Evolutionary conservation across 1,284 basidiomycete species (phyloP).

Genomic region (Cutaneotrichosporon cavernicola): DNA sequence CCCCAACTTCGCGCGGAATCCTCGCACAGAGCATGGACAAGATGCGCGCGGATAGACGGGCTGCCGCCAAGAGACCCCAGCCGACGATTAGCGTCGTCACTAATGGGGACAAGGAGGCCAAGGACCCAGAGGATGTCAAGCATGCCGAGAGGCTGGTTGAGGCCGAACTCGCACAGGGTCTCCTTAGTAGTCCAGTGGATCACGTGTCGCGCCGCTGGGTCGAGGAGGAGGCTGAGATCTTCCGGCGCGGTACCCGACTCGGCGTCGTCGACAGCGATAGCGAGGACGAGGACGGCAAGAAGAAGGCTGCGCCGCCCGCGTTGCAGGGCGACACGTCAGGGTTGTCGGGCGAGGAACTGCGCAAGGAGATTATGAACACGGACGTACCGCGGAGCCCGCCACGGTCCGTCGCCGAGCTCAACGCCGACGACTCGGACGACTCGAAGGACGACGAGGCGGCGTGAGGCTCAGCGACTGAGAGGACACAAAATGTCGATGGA

Average conservation of each 20-base stretch:
- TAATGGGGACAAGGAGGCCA: background rate
- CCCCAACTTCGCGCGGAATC: slow-evolving; percentile 3
- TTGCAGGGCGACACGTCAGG: slow-evolving; percentile 1
- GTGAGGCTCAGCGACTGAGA: background rate
- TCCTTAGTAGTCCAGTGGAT: slow-evolving; percentile 31
- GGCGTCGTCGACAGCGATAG: slow-evolving; percentile 66
- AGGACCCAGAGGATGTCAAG: slow-evolving; percentile 1
- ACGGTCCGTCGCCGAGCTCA: slow-evolving; percentile 29
- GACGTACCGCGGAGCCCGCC: slow-evolving; percentile 48
- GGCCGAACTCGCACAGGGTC: slow-evolving; percentile 19
- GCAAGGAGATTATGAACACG: slow-evolving; percentile 46
- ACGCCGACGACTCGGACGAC: slow-evolving; percentile 1
- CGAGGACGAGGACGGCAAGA: slow-evolving; percentile 60
- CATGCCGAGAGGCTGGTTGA: slow-evolving; percentile 22
- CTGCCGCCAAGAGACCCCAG: background rate
- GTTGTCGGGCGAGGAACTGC: slow-evolving; percentile 22
- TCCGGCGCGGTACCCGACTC: slow-evolving; percentile 79
- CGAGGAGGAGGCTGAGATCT: slow-evolving; percentile 86
- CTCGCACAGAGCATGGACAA: slow-evolving; percentile 10
- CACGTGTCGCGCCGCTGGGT: slow-evolving; percentile 67
- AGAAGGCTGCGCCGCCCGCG: background rate
- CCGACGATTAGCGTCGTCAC: background rate
- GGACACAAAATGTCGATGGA: background rate
- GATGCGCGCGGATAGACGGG: slow-evolving; percentile 2
- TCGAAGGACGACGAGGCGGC: background rate